Conservation (phyloP, 2,329 filamentous ascomycete genomes). For the Fusarium kyushuense region DNA sequence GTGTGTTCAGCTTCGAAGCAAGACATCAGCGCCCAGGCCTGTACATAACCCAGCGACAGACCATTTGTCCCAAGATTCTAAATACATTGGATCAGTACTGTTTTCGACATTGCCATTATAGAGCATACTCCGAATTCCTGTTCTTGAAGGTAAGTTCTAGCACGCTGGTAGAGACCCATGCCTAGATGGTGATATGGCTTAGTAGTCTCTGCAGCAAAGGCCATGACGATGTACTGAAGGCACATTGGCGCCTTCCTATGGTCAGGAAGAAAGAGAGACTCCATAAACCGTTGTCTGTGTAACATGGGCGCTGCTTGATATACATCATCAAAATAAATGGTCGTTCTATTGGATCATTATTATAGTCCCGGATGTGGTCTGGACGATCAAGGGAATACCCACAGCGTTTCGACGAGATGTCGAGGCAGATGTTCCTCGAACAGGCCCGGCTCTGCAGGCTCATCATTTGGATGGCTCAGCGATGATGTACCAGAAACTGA, state of each 20-base stretch:
- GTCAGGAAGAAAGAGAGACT: neutral
- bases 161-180: constrained; percentile 5
- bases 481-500: neutral
- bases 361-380: fast-evolving
- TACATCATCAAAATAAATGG: constrained; percentile 11
- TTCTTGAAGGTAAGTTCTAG: constrained; percentile 1
- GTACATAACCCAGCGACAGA: constrained; percentile 5
- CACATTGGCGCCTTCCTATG: constrained; percentile 23
- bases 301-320: constrained; percentile 12
- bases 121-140: neutral
- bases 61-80: neutral
- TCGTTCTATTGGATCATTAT: neutral
- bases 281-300: constrained; percentile 19
- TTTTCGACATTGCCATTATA: fast-evolving
- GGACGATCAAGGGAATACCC: neutral
- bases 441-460: neutral
- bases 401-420: constrained; percentile 16
- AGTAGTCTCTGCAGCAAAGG: constrained; percentile 17
- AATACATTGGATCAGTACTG: neutral
- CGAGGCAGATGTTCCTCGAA: constrained; percentile 1
- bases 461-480: neutral
- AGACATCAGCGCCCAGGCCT: constrained; percentile 14
- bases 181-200: constrained; percentile 8
- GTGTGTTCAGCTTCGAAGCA: constrained; percentile 27
- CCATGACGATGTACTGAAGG: constrained; percentile 29